Evolutionary conservation across 257 asterid genomes (phyloP).

Genomic region (Primulina eburnea): DNA sequence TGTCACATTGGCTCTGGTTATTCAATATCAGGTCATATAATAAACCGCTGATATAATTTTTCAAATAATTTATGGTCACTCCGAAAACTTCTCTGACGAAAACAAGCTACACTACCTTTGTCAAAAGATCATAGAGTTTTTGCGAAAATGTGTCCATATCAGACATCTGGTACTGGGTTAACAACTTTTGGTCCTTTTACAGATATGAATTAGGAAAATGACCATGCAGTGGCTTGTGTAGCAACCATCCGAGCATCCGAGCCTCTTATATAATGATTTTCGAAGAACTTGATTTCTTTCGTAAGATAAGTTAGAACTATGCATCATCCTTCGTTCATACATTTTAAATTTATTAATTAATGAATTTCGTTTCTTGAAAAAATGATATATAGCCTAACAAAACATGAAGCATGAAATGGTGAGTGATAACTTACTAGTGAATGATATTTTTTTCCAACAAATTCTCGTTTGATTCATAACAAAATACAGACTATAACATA

Average conservation of each 20-base stretch:
- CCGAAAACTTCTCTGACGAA: too few relatives aligned
- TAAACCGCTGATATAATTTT: background rate
- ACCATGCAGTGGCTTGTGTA: background rate
- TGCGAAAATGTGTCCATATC: too few relatives aligned
- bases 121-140: too few relatives aligned
- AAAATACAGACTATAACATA: background rate
- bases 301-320: too few relatives aligned
- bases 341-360: too few relatives aligned
- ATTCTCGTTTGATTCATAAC: background rate
- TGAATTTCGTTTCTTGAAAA: too few relatives aligned
- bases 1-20: background rate
- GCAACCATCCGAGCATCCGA: background rate
- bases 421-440: too few relatives aligned
- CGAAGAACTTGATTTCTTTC: background rate
- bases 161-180: background rate
- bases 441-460: background rate
- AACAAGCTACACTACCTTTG: too few relatives aligned
- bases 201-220: background rate
- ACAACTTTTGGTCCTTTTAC: background rate
- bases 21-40: background rate
- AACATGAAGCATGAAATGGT: too few relatives aligned
- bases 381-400: too few relatives aligned
- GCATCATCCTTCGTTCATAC: too few relatives aligned
- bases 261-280: too few relatives aligned
- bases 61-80: background rate